A percentile compares a stretch with the other conserved stretches of the same genome.
Evolutionary conservation across 2,329 filamentous ascomycete species (phyloP).

Genomic region (Hawksworthiomyces lignivorus): DNA sequence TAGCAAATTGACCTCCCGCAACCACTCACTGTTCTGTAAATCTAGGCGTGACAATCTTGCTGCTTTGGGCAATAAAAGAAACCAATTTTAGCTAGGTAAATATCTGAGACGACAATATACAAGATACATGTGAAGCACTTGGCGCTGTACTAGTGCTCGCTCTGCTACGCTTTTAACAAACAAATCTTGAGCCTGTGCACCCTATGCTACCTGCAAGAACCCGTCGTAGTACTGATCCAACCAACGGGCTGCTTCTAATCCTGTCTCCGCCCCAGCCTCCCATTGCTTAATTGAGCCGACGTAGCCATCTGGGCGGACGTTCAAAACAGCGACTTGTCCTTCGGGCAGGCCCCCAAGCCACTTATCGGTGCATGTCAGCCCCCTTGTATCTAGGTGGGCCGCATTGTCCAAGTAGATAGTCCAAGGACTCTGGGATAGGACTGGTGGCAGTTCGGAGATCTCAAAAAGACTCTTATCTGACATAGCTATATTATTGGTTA

Average conservation of each 20-base stretch:
- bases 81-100: no score
- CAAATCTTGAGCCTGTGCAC: no score
- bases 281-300: slow-evolving; percentile 53
- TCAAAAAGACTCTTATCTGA: slow-evolving; percentile 56
- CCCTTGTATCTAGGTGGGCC: slow-evolving; percentile 44
- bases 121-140: no score
- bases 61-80: no score
- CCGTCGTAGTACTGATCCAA: slow-evolving; percentile 45
- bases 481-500: slow-evolving; percentile 33
- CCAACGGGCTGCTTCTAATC: slow-evolving; percentile 44
- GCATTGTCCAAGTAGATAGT: slow-evolving; percentile 65
- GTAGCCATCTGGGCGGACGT: slow-evolving; percentile 67
- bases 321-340: slow-evolving; percentile 54
- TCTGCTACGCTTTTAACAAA: no score
- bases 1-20: no score
- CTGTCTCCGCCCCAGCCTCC: slow-evolving; percentile 40
- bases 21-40: no score
- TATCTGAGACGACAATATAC: no score
- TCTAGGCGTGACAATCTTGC: no score
- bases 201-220: slow-evolving; percentile 41
- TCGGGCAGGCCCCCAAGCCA: slow-evolving; percentile 55
- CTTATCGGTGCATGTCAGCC: slow-evolving; percentile 52
- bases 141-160: no score
- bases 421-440: slow-evolving; percentile 58
- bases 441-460: slow-evolving; percentile 52